Evolutionary conservation across 805 yeast species (phyloP).

Genomic region (Metschnikowia baotianmanensis): DNA sequence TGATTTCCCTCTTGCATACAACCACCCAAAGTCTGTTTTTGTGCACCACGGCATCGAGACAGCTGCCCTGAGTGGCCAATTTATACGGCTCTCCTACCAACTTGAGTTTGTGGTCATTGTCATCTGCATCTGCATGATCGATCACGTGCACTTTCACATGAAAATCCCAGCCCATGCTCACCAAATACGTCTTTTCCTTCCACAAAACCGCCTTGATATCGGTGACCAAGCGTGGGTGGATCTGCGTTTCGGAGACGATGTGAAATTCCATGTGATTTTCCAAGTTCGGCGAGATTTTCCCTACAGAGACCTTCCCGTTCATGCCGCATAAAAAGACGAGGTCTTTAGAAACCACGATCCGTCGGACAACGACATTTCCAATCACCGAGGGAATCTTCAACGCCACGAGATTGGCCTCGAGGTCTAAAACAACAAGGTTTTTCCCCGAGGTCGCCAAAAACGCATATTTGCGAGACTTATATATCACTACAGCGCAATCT

Average conservation of each 20-base stretch:
- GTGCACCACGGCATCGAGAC: constrained; percentile 39
- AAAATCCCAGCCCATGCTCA: constrained; percentile 63
- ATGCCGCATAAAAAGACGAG: constrained; percentile 46
- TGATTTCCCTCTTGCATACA: constrained; percentile 59
- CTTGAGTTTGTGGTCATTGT: constrained; percentile 7
- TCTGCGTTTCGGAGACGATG: constrained; percentile 21
- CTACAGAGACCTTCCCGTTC: constrained; percentile 45
- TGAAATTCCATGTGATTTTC: constrained; percentile 1
- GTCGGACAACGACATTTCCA: constrained; percentile 34
- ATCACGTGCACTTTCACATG: constrained; percentile 37
- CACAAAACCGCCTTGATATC: constrained; percentile 29
- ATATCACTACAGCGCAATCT: constrained; percentile 14
- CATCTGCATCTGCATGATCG: constrained; percentile 13
- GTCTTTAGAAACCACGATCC: constrained; percentile 27
- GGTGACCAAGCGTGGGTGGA: constrained; percentile 36
- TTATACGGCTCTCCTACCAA: constrained; percentile 24
- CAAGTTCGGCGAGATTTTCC: constrained; percentile 10
- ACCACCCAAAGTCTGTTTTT: constrained; percentile 39
- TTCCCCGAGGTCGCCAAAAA: constrained; percentile 22
- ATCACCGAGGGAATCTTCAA: constrained; percentile 17
- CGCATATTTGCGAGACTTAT: constrained; percentile 1
- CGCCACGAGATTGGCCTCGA: constrained; percentile 12
- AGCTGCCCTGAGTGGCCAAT: constrained; percentile 50
- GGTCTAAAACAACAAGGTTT: constrained; percentile 20
- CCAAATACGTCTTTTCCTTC: constrained; percentile 33